Conservation (phyloP, 805 yeast genomes). For the Lachancea fermentati region DNA sequence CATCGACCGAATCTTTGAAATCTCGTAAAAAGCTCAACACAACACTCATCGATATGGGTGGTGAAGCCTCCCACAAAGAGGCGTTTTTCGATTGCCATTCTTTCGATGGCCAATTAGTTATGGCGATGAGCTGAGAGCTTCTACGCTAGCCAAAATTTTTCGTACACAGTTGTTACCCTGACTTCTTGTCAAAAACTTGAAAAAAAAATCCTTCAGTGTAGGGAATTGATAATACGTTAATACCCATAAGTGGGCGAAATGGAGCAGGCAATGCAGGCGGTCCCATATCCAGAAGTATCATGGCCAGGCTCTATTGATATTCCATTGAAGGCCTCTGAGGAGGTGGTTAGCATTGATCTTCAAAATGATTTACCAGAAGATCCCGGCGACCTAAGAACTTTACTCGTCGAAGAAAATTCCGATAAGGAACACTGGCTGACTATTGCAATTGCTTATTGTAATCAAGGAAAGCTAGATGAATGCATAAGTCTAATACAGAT, state of each 20-base stretch:
- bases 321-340: slow-evolving; percentile 71
- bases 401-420: slow-evolving; percentile 76
- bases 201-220: too few species aligned
- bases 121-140: slow-evolving; percentile 1
- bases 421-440: slow-evolving; percentile 76
- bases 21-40: slow-evolving; percentile 45
- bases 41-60: slow-evolving; percentile 22
- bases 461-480: slow-evolving; percentile 50
- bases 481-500: slow-evolving; percentile 58
- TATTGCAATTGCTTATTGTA: slow-evolving; percentile 74
- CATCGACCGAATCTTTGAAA: slow-evolving; percentile 56
- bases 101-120: not conserved
- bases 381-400: slow-evolving; percentile 71
- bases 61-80: slow-evolving; percentile 29
- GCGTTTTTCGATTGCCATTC: slow-evolving; percentile 18
- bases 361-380: slow-evolving; percentile 84
- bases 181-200: too few species aligned
- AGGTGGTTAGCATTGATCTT: slow-evolving; percentile 79
- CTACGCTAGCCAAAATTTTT: not conserved
- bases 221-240: not conserved
- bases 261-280: slow-evolving; percentile 5
- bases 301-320: slow-evolving; percentile 41
- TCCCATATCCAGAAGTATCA: slow-evolving; percentile 27
- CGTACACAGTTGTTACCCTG: not conserved
- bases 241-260: not conserved